Evolutionary conservation across 2,329 filamentous ascomycete genomes (phyloP).

Genomic region (Fusarium mundagurra): DNA sequence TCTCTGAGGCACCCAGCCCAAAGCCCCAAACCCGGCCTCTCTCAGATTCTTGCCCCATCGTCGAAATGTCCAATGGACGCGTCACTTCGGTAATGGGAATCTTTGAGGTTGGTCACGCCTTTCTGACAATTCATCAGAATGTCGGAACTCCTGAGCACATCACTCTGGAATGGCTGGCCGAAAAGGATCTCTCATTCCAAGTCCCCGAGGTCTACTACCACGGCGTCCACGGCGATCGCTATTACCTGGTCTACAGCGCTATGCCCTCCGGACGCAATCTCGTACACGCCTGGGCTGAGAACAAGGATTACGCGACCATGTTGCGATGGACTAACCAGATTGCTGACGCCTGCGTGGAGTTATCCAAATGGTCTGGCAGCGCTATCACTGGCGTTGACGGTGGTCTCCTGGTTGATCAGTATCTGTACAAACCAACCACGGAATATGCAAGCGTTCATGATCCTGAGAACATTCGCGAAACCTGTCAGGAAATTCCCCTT

Average conservation of each 20-base stretch:
- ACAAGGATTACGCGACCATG: not conserved
- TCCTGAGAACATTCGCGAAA: too few relatives aligned
- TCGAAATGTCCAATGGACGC: rapidly evolving
- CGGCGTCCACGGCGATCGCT: rapidly evolving
- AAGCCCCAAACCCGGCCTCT: not conserved
- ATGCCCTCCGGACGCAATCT: not conserved
- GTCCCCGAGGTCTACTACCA: not conserved
- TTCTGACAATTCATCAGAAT: rapidly evolving
- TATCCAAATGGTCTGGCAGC: not conserved
- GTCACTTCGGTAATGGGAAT: too few relatives aligned
- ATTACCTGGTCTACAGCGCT: not conserved
- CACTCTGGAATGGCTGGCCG: not conserved
- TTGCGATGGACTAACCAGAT: not conserved
- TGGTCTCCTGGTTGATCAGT: too few relatives aligned
- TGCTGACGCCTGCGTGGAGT: not conserved
- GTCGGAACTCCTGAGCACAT: not conserved
- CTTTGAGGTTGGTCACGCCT: not conserved
- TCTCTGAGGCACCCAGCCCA: not conserved
- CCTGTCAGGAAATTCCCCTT: too few relatives aligned
- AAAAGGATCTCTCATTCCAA: not conserved
- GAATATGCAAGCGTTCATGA: too few relatives aligned
- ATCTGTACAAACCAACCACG: too few relatives aligned
- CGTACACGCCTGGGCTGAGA: not conserved
- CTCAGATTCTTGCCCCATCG: not conserved
- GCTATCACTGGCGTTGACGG: not conserved